Base-by-base conservation (phyloP, 345 rosid genomes). In the Clausena lansium region DNA sequence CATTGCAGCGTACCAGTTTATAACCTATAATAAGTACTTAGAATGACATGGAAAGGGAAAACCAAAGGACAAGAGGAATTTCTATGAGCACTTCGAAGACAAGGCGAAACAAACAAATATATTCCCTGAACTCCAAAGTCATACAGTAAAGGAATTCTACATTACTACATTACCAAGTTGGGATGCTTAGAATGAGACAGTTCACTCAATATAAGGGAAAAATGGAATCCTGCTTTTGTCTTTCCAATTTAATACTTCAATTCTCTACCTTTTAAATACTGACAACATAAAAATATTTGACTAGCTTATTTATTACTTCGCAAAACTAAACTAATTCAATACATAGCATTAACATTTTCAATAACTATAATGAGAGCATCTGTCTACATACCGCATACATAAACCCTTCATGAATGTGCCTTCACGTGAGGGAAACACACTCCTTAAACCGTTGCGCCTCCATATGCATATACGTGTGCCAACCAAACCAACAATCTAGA, bases 401-500 rank as follows among this genome's bases (percentile, higher is more conserved):
- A 86, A 86, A 52, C 98, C 96, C 88, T 78, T 93, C 6, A 88
- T 60, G 70, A 89, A 86, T 1, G 95, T 86, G 83, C 93, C 94
- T 91, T 87, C 90, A 41, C 71, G 87, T 7, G 92, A 85, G 47
- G 98, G 98, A 80, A 95, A 95, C 71, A 89, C 78, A 79, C 91
- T 93, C 83, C 83, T 92, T 74, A 79, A 84, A 30, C 97, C 97
- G 76, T 80, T 86, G 79, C 91, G 89, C 79, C 97, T 92, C 99
- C 99, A 95, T 85, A 95, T 87, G 85, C 93, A 84, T 77, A 95
- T 70, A 58, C 86, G 94, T 76, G 94, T 84, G 58, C 97, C 97
- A 84, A 89, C 79, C 83, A 95, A 88, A 73, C 97, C 99, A 81
- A 95, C 97, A 60, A 95, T 85, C 99, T 95, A 73, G 68, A 86